Conservation (phyloP, 176 grass and related monocot species). For the Guadua angustifolia region DNA sequence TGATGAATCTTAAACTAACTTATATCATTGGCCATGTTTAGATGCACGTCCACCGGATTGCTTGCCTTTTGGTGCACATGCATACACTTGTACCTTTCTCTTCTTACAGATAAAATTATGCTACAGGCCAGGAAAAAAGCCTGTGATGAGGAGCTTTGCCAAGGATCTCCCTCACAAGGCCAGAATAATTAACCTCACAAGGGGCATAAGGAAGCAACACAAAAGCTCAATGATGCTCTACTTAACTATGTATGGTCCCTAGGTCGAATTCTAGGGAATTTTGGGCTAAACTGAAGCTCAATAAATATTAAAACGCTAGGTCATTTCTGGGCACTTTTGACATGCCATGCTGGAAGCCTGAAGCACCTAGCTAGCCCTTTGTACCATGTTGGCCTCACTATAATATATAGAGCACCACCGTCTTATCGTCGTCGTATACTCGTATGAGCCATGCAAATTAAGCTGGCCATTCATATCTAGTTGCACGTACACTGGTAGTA, state of each 20-base stretch:
- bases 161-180: conserved; percentile 24
- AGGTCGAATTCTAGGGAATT: background rate
- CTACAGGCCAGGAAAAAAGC: conserved; percentile 28
- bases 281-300: background rate
- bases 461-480: conserved; percentile 17
- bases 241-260: background rate
- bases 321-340: background rate
- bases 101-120: background rate
- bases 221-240: background rate
- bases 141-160: conserved; percentile 10
- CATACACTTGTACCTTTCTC: conserved; percentile 23
- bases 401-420: background rate
- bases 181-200: conserved; percentile 6
- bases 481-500: conserved; percentile 23
- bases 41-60: conserved; percentile 44
- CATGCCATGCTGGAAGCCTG: conserved; percentile 44
- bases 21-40: conserved; percentile 9
- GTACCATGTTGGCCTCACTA: conserved; percentile 24
- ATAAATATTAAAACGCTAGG: background rate
- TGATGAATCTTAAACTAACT: background rate
- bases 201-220: background rate
- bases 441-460: conserved; percentile 1
- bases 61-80: conserved; percentile 42
- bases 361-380: conserved; percentile 26
- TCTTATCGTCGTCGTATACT: background rate